Percentiles rank a stretch among this genome's conserved stretches.
These are phyloP conservation scores for Candida jianshihensis DNA, from an alignment of 805 yeast genomes.

Conservation along the genomic window DNA sequence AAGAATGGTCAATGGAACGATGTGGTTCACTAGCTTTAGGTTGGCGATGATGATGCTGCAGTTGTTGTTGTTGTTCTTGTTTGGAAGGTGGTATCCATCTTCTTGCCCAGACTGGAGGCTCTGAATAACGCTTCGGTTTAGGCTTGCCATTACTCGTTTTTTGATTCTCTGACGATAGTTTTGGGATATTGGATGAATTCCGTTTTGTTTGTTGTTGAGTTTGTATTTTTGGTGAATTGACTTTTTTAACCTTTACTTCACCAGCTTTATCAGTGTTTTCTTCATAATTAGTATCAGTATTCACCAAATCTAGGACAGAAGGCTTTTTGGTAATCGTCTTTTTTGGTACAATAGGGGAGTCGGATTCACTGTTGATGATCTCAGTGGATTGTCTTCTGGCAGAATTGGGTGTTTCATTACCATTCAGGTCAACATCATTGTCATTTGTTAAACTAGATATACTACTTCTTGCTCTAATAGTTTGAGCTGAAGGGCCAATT, in stretches of 20 bases:
- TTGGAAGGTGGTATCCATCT: slow-evolving; percentile 50
- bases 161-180: too few relatives aligned
- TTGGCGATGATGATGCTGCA: slow-evolving; percentile 28
- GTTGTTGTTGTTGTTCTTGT: slow-evolving; percentile 19
- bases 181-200: too few relatives aligned
- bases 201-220: too few relatives aligned
- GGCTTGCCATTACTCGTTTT: slow-evolving; percentile 7
- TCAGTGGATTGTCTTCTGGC: slow-evolving; percentile 24
- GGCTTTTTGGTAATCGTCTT: slow-evolving; percentile 13
- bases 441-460: slow-evolving; percentile 34
- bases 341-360: slow-evolving; percentile 20
- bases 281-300: slow-evolving; percentile 9
- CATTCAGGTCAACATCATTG: slow-evolving; percentile 37
- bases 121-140: slow-evolving; percentile 56
- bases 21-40: slow-evolving; percentile 25
- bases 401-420: slow-evolving; percentile 31
- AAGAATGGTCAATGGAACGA: slow-evolving; percentile 23
- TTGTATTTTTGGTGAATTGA: not conserved
- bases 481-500: not conserved
- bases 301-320: slow-evolving; percentile 12
- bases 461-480: slow-evolving; percentile 16
- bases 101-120: slow-evolving; percentile 81
- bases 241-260: not conserved
- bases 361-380: slow-evolving; percentile 15
- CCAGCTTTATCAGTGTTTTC: slow-evolving; percentile 8